Evolutionary conservation across 2,329 filamentous ascomycete genomes (phyloP), one percentile per base, ranked within the genome.

Genomic region (Diplodia intermedia): DNA sequence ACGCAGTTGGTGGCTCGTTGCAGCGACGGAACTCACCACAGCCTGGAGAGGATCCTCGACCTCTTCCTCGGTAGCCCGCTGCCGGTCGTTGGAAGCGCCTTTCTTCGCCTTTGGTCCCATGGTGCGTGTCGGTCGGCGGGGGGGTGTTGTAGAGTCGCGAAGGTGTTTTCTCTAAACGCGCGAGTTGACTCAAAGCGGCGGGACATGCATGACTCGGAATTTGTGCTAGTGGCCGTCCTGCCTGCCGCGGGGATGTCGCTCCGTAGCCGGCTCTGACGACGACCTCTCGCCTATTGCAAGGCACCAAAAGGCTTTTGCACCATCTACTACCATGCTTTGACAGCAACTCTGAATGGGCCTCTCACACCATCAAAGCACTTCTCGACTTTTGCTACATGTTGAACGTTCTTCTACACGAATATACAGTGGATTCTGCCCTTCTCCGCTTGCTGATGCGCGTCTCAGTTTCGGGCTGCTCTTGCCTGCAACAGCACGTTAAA

Each of bases 21-120:
- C 68, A 49, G 20, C 15, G 69, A 12, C 29, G 56, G 31, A 62
- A 81, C 85, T 70, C 79, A 87, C 85, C 69, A 90, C 86, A 56
- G 88, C 88, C 80, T 89, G 87, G 38, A 90, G 81, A 18, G 86
- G 84, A 71, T 89, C 86, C 71, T 89, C 86, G 69, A 85, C 83
- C 75, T 87, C 84, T 70, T 89, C 87, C 50, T 88, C 84, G 65
- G 62, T 67, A 50, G 75, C 74, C 65, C 81, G 75, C 55, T 67
- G 63, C 65, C 57, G 78, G 66, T 80, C 76, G 26, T 71, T 73
- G 49, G 70, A 73, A 18, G 71, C 70, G 63, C 75, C 78, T 71
- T 82, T 84, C 69, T 82, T 81, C 56, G 76, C 76, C 73, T 85
- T 85, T 2, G 83, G 82, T 43, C 82, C 77, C 83, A 85, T 85